Base-by-base conservation (phyloP, 768 basidiomycete species). In the Phaeotremella fagi region DNA sequence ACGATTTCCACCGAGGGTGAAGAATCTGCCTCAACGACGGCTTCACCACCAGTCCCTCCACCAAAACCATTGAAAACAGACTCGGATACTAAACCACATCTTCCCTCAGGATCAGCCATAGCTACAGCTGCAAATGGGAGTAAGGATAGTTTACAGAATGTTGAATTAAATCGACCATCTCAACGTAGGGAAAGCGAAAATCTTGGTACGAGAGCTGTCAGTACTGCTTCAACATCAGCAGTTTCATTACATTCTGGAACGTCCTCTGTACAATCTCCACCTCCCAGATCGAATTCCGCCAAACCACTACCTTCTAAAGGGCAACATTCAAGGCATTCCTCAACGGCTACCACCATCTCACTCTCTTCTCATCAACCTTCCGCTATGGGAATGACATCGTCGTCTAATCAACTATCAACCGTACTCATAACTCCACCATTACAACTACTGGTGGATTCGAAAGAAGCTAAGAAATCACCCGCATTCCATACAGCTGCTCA, bases 401-500 rank as follows among this genome's bases (percentile, higher is more conserved):
- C 48, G 31, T 9, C 48, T 48, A 37, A 60, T 25, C 67, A 70
- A 45, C 58, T 74, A 1, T 74, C 72, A 2, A 57, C 69, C 2
- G 72, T 70, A 18, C 57, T 72, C 43, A 70, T 75, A 47, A 72
- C 86, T 4, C 85, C 88, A 12, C 90, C 91, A 3, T 75, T 95
- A 55, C 88, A 94, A 68, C 83, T 82, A 6, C 91, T 95, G 69
- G 82, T 85, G 31, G 78, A 85, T 12, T 94, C 91, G 0, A 87
- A 86, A 68, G 91, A 94, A 69, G 90, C 90, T 14, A 89, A 84
- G 59, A 83, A 87, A 28, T 90, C 87, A 4, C 74, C 78, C 3
- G 82, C 85, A n/a, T 80, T 95, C 41, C 82, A 82, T n/a, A 88
- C 91, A 36, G 86, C 85, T 59, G 84, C 87, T 0, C 84, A 86